Evolutionary conservation across 2,329 filamentous ascomycete genomes (phyloP).

Genomic region (Bretziella fagacearum): DNA sequence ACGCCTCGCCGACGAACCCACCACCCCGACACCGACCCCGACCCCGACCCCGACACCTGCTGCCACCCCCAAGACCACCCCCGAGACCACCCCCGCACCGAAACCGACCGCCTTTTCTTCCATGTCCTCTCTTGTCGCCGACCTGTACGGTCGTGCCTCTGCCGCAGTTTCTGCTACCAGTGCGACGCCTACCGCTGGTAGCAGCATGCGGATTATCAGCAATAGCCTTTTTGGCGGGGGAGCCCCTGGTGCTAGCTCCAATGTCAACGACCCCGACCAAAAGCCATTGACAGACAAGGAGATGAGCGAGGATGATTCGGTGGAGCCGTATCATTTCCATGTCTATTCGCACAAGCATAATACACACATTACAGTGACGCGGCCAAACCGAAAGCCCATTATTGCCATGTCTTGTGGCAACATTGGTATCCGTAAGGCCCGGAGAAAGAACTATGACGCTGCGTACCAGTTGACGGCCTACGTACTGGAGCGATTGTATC

Average conservation of each 20-base stretch:
- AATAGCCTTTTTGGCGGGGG: slow-evolving; percentile 1
- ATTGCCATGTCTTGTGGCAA: slow-evolving; percentile 71
- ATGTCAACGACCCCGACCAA: slow-evolving; percentile 1
- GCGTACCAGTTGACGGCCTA: slow-evolving; percentile 80
- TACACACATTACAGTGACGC: slow-evolving; percentile 78
- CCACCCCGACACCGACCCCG: neutral
- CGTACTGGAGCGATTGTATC: slow-evolving; percentile 67
- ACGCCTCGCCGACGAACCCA: slow-evolving; percentile 13
- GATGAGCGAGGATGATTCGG: slow-evolving; percentile 18
- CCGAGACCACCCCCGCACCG: neutral
- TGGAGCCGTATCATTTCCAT: slow-evolving; percentile 69
- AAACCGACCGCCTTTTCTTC: neutral
- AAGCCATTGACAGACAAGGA: slow-evolving; percentile 11
- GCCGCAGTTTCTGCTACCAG: neutral
- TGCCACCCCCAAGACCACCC: neutral
- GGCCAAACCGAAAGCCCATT: slow-evolving; percentile 62
- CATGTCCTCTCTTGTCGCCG: slow-evolving; percentile 7
- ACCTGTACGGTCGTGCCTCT: slow-evolving; percentile 1
- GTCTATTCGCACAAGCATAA: slow-evolving; percentile 84
- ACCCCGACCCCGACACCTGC: neutral
- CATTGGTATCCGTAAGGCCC: slow-evolving; percentile 75
- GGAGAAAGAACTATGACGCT: slow-evolving; percentile 71
- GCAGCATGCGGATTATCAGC: neutral
- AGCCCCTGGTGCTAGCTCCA: no score
- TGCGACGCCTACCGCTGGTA: neutral